These are phyloP conservation scores for Tulasnella sp. DNA, from an alignment of 768 basidiomycete genomes.

Conservation along the genomic window DNA sequence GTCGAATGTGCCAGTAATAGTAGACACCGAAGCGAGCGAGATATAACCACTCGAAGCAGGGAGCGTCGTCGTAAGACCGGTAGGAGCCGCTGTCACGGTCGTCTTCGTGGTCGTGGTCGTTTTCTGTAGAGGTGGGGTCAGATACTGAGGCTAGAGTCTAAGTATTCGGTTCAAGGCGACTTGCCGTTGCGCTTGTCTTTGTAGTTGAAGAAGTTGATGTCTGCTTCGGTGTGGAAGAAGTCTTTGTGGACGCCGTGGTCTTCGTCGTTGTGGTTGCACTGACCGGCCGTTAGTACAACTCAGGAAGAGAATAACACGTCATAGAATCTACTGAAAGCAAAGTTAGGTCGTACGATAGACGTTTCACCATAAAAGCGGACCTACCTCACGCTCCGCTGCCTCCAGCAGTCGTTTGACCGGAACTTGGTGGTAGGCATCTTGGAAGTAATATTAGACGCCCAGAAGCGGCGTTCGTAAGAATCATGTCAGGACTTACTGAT, in stretches of 20 bases:
- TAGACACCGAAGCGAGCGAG: conserved; percentile 2
- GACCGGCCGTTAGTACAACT: no score
- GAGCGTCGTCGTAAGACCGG: background rate
- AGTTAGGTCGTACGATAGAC: background rate
- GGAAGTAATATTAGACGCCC: background rate
- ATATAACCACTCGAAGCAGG: conserved; percentile 10
- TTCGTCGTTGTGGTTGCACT: no score
- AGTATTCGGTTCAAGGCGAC: no score
- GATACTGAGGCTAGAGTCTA: no score
- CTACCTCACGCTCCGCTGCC: background rate
- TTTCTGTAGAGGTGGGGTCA: background rate
- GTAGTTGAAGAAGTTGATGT: no score
- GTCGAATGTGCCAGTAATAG: conserved; percentile 8
- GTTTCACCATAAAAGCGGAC: background rate
- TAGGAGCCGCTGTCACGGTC: background rate
- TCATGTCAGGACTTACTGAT: background rate
- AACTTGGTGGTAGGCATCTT: background rate
- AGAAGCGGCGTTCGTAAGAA: background rate
- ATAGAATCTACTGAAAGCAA: background rate
- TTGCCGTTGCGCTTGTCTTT: background rate
- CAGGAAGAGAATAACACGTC: no score
- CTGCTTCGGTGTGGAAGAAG: no score
- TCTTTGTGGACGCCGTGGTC: no score
- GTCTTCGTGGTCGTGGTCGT: background rate
- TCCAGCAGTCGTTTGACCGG: background rate